These are phyloP conservation scores for Benincasa hispida DNA, from an alignment of 306 rosid species.

Conservation along the genomic window DNA sequence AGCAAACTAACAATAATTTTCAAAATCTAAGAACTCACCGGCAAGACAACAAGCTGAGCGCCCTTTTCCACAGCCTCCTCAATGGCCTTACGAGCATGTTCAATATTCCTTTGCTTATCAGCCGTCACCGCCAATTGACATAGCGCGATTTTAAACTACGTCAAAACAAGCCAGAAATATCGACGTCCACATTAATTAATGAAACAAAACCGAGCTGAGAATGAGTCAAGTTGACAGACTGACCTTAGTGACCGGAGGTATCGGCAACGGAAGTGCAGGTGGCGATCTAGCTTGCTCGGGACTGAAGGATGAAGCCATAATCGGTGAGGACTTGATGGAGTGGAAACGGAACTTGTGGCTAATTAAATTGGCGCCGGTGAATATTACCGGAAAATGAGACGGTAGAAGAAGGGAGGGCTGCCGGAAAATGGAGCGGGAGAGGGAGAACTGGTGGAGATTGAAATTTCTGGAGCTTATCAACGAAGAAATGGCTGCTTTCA, in stretches of 20 bases:
- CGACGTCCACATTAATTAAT: background rate
- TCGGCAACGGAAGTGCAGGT: constrained; percentile 51
- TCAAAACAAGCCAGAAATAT: constrained; percentile 6
- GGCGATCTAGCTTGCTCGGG: constrained; percentile 67
- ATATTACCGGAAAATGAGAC: background rate
- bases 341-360: constrained; percentile 9
- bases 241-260: constrained; percentile 65
- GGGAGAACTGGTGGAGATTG: constrained; percentile 14
- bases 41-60: constrained; percentile 69
- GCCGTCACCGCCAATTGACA: constrained; percentile 75
- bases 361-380: constrained; percentile 11
- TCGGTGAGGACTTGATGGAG: constrained; percentile 19
- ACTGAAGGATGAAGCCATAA: constrained; percentile 46
- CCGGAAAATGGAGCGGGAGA: constrained; percentile 18
- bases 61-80: constrained; percentile 73
- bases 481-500: constrained; percentile 49
- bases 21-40: constrained; percentile 31
- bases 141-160: constrained; percentile 68
- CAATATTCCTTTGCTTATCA: constrained; percentile 68
- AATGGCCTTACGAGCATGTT: constrained; percentile 64
- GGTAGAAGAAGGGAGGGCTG: constrained; percentile 2
- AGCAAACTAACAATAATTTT: background rate
- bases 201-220: background rate
- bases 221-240: background rate
- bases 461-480: constrained; percentile 25